Conservation (phyloP, 768 basidiomycete species). For the Leccinum sublutescens region DNA sequence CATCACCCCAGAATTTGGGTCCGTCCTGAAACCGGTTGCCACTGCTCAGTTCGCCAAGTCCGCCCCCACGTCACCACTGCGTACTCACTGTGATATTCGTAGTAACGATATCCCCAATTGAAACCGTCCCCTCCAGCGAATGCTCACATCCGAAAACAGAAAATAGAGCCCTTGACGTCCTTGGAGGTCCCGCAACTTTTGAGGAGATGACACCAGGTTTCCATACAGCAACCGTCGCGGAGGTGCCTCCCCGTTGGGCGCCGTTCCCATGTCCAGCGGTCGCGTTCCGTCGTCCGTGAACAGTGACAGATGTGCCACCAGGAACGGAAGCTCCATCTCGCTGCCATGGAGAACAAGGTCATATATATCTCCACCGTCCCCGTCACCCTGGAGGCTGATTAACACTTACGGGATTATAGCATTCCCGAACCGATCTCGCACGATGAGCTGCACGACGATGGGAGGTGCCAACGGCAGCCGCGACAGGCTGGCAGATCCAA, state of each 20-base stretch:
- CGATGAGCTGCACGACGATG: conserved; percentile 73
- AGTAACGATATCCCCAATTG: conserved; percentile 72
- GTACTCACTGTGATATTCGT: conserved; percentile 69
- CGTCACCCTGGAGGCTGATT: conserved; percentile 18
- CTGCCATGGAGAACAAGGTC: conserved; percentile 40
- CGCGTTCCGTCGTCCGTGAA: conserved; percentile 65
- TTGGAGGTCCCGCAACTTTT: conserved; percentile 76
- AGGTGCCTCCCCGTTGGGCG: conserved; percentile 41
- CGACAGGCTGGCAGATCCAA: conserved; percentile 69
- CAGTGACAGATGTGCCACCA: conserved; percentile 80
- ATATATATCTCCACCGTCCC: conserved; percentile 22
- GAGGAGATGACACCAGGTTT: conserved; percentile 78
- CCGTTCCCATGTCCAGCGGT: conserved; percentile 62
- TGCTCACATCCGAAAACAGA: conserved; percentile 87
- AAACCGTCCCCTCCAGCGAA: conserved; percentile 75
- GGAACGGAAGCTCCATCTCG: conserved; percentile 82
- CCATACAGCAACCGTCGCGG: conserved; percentile 74
- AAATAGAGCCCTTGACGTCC: conserved; percentile 85
- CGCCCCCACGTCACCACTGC: conserved; percentile 11
- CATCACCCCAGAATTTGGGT: conserved; percentile 46
- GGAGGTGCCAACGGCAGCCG: conserved; percentile 84
- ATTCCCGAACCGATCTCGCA: conserved; percentile 70
- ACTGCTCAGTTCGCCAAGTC: conserved; percentile 14
- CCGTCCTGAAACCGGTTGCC: conserved; percentile 37
- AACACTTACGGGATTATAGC: conserved; percentile 72